Evolutionary conservation across 1,284 basidiomycete genomes (phyloP), one percentile per base, ranked within the genome.

Genomic region (Violaceomyces palustris): DNA sequence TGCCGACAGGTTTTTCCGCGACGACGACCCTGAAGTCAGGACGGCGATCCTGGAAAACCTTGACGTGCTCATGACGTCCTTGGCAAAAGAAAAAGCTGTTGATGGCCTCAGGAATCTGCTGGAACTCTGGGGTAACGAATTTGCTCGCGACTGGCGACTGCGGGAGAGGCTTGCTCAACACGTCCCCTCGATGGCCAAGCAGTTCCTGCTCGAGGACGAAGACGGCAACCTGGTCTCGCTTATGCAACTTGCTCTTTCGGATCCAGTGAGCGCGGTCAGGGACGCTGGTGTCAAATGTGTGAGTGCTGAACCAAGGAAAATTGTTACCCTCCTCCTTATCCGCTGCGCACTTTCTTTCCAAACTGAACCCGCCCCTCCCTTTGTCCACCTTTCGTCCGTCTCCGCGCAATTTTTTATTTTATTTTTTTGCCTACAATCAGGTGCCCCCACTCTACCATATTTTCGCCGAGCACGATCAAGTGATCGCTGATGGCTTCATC

Each of bases 241-340:
- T 45, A 76, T 90, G 62, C 76, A 78, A 52, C 77, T 78, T 42
- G 86, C 84, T 1, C 76, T 96, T 28, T 79, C 83, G 49, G 92
- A 96, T 69, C 76, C 78, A 14, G 87, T 90, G 46, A 85, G 88
- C 25, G 84, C 86, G 22, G 88, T 96, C 6, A 78, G 92, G 40
- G 86, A 88, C 61, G 82, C 83, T 17, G 87, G 85, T 3, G 80
- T 88, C 18, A 67, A 73, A 19, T 76, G 78, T 46, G 86, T 88
- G 62, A 74, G 84, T 80, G n/a, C 49, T 22, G 23, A n/a, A n/a
- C n/a, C n/a, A n/a, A n/a, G n/a, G n/a, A n/a, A n/a, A n/a, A n/a
- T n/a, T 32, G n/a, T 24, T 15, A 27, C 24, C 11, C n/a, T n/a
- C 6, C 25, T 28, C 22, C 25, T 8, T 15, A 42, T 42, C 24